These are phyloP conservation scores for Plenodomus biglobosus DNA, from an alignment of 2,329 filamentous ascomycete genomes.

Conservation along the genomic window DNA sequence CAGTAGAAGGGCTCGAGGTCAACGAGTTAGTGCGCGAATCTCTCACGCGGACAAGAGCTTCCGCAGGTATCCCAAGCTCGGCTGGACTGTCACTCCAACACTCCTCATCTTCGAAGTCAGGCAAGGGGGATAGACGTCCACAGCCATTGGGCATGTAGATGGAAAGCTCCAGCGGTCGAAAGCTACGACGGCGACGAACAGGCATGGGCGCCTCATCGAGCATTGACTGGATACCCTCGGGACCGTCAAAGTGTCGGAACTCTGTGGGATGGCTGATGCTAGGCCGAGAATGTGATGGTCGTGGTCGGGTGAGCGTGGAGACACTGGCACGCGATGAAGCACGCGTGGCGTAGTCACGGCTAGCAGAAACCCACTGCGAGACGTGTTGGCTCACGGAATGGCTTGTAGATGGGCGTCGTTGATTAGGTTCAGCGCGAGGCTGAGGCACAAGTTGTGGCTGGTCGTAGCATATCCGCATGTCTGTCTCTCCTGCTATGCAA, in stretches of 20 bases:
- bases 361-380: conserved; percentile 41
- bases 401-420: conserved; percentile 38
- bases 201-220: conserved; percentile 35
- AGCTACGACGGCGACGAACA: conserved; percentile 37
- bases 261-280: conserved; percentile 42
- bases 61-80: conserved; percentile 35
- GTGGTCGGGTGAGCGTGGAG: conserved; percentile 33
- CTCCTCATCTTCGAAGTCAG: conserved; percentile 39
- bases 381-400: conserved; percentile 40
- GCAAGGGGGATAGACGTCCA: conserved; percentile 42
- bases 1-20: conserved; percentile 27
- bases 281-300: conserved; percentile 39
- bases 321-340: conserved; percentile 41
- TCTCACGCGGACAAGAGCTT: conserved; percentile 37
- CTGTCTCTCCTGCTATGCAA: conserved; percentile 18
- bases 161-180: conserved; percentile 44
- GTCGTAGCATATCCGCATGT: conserved; percentile 39
- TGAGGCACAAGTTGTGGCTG: conserved; percentile 33
- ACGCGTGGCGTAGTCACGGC: conserved; percentile 40
- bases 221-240: conserved; percentile 38
- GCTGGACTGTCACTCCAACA: conserved; percentile 28
- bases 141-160: conserved; percentile 41
- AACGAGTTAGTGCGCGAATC: conserved; percentile 33
- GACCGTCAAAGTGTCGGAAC: conserved; percentile 39
- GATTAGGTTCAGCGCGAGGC: conserved; percentile 34